A percentile compares a stretch with the other conserved stretches of the same genome.
Conservation (phyloP, 2,329 filamentous ascomycete species). For the Aspergillus tamarii region DNA sequence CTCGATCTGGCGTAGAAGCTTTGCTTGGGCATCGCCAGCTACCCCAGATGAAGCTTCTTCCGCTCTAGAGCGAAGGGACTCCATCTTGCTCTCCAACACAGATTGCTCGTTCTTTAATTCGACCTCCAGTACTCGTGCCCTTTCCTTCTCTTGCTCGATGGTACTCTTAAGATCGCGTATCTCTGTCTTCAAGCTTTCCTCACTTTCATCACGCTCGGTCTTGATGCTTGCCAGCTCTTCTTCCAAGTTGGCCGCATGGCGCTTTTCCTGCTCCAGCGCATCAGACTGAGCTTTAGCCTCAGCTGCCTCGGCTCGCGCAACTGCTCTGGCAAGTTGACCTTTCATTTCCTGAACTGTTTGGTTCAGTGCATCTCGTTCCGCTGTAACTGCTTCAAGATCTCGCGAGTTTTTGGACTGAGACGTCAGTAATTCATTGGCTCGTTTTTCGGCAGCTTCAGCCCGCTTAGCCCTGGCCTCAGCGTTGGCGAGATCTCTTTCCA, state of each 20-base stretch:
- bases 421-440: conserved; percentile 59
- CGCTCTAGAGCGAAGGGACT: conserved; percentile 79
- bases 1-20: conserved; percentile 90
- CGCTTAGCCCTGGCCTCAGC: conserved; percentile 62
- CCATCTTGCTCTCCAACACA: conserved; percentile 83
- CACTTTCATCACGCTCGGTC: conserved; percentile 75
- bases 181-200: conserved; percentile 71
- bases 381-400: conserved; percentile 64
- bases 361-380: conserved; percentile 66
- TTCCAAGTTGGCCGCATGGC: conserved; percentile 57
- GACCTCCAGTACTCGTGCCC: conserved; percentile 67
- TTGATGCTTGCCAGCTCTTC: conserved; percentile 67
- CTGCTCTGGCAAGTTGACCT: conserved; percentile 68
- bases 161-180: conserved; percentile 74
- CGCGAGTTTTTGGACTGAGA: conserved; percentile 55
- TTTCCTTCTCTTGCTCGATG: conserved; percentile 72
- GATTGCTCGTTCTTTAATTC: conserved; percentile 80
- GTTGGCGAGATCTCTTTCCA: conserved; percentile 58
- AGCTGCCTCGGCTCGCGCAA: conserved; percentile 67
- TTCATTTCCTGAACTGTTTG: conserved; percentile 70
- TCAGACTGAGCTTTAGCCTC: conserved; percentile 69
- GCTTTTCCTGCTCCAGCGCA: conserved; percentile 68
- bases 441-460: conserved; percentile 62
- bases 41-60: conserved; percentile 87
- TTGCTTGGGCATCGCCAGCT: conserved; percentile 81